Percentiles rank a stretch among this genome's conserved stretches.
phyloP scores from a whole-genome alignment of 352 stramenopile genomes.

The Labyrinthula sp. region DNA sequence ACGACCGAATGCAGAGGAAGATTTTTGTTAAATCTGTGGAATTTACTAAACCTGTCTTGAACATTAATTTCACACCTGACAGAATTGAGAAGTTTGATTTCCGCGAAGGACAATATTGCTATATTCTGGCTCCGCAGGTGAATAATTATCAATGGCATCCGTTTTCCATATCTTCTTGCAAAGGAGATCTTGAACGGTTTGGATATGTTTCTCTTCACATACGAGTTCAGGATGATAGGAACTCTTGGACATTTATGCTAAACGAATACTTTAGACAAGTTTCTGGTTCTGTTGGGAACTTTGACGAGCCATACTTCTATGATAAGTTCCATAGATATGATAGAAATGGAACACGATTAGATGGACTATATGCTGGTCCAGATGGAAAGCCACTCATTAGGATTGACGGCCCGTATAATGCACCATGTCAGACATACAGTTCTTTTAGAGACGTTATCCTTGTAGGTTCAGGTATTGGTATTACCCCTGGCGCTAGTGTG shows the following conservation, averaged over 20 bases:
- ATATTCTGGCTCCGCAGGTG: constrained; percentile 33
- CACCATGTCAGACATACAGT: constrained; percentile 34
- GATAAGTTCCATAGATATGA: constrained; percentile 31
- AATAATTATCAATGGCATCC: constrained; percentile 36
- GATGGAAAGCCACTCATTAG: constrained; percentile 35
- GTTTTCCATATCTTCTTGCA: constrained; percentile 36
- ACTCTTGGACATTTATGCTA: constrained; percentile 34
- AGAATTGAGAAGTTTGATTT: constrained; percentile 36
- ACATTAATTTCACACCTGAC: constrained; percentile 34
- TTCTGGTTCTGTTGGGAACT: constrained; percentile 6
- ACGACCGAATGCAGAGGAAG: constrained; percentile 31
- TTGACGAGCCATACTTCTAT: too few species aligned
- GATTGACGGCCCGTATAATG: constrained; percentile 35
- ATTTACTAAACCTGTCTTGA: constrained; percentile 33
- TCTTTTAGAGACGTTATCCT: constrained; percentile 37
- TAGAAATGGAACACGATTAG: constrained; percentile 28
- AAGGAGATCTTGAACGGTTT: constrained; percentile 31
- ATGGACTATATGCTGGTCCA: constrained; percentile 31
- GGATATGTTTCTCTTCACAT: constrained; percentile 37
- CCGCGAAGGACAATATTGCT: constrained; percentile 37
- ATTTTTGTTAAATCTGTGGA: constrained; percentile 33
- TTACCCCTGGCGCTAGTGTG: constrained; percentile 34
- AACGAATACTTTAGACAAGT: constrained; percentile 38
- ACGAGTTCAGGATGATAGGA: constrained; percentile 32
- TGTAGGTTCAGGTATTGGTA: constrained; percentile 36